Evolutionary conservation across 495 filamentous ascomycete species (phyloP).

Genomic region (Podospora conica): DNA sequence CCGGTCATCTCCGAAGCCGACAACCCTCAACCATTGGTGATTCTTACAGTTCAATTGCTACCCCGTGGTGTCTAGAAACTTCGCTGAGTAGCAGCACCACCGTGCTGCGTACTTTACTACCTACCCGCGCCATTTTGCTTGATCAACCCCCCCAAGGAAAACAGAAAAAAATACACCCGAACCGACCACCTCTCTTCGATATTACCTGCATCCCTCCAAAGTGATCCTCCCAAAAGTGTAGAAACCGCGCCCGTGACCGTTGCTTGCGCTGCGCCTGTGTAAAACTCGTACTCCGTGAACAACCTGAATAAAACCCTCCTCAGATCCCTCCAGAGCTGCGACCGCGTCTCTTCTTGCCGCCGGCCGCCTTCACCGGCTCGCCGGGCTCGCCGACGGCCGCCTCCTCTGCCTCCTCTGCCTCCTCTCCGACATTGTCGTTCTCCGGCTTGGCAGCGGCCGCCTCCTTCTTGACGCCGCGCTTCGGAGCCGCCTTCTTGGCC

Average conservation of each 20-base stretch:
- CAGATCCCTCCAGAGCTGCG: conserved; percentile 19
- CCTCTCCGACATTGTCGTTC: conserved; percentile 19
- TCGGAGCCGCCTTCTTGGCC: conserved; percentile 25
- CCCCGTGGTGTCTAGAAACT: background rate
- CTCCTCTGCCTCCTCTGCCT: conserved; percentile 17
- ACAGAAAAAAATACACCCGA: background rate
- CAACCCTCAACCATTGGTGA: background rate
- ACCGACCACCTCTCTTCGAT: background rate
- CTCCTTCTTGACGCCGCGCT: conserved; percentile 24
- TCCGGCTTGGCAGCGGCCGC: conserved; percentile 21
- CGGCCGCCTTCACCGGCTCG: conserved; percentile 12
- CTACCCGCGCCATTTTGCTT: background rate
- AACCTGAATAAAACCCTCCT: background rate
- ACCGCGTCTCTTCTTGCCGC: conserved; percentile 20
- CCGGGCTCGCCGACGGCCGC: conserved; percentile 4
- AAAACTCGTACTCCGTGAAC: background rate
- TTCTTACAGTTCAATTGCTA: background rate
- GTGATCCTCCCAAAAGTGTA: background rate
- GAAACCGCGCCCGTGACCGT: background rate
- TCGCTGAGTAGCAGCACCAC: background rate
- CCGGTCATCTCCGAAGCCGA: background rate
- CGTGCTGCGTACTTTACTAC: too few relatives aligned
- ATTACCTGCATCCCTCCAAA: background rate
- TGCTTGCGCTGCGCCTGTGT: background rate
- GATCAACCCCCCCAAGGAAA: background rate